Evolutionary conservation across 805 yeast species (phyloP), one percentile per base, ranked within the genome.

Genomic region (Saccharomyces eubayanus): DNA sequence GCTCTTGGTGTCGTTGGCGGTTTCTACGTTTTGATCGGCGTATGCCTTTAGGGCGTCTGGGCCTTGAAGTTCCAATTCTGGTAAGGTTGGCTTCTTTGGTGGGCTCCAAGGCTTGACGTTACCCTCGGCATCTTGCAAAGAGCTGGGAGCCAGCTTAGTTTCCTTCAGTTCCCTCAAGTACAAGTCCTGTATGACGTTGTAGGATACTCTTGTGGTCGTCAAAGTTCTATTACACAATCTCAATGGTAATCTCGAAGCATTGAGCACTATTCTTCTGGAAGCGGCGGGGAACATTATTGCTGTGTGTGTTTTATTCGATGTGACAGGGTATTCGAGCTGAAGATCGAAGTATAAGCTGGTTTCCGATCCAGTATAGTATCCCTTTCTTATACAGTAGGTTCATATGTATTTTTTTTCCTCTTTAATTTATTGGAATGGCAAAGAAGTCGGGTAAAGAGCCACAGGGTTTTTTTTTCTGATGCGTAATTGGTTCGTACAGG

Each of bases 21-120:
- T 86, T 73, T 90, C 96, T 58, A 91, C 96, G 53, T 79, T 77
- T 58, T 84, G 73, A 47, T 82, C 60, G 68, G 82, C 88, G 76
- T 89, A 89, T 55, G 80, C 83, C 57, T 81, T 73, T 62, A 89
- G 76, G 53, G 85, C 84, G 41, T 77, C 76, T 57, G 87, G 81
- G 60, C 84, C 81, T 63, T 81, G 81, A 55, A 80, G 81, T 72
- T 89, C 96, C 54, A 81, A 69, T 59, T 79, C 73, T 63, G 97
- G 97, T 48, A 77, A 72, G 61, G 81, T 71, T 64, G 98, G 96
- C 62, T 89, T 81, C 58, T 79, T 72, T 65, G 98, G 98, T 59
- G 83, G 75, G 57, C 77, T 73, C 94, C 96, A 94, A 64, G 87
- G 82, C 74, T 85, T 83, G 62, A 90, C 92, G 60, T 85, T 79